These are phyloP conservation scores for Pythium sp. DNA, from an alignment of 352 stramenopile species.

Conservation along the genomic window DNA sequence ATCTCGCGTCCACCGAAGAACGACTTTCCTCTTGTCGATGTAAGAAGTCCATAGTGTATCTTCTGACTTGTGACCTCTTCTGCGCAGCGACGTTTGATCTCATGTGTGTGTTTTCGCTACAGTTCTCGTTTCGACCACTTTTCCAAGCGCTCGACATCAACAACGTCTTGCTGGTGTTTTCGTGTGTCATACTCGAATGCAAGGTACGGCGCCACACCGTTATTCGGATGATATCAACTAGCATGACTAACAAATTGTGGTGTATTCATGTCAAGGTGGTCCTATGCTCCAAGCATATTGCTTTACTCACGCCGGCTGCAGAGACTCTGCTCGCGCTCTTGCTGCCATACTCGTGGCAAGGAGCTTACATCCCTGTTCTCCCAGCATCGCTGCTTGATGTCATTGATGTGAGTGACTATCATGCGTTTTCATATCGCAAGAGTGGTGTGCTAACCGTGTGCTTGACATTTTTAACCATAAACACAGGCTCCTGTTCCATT, in stretches of 20 bases:
- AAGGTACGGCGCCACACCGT: constrained; percentile 41
- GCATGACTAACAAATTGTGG: background rate
- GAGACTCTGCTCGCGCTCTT: constrained; percentile 91
- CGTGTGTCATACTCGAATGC: constrained; percentile 87
- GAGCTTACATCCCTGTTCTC: constrained; percentile 93
- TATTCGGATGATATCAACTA: background rate
- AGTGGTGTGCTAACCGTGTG: background rate
- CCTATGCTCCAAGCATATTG: constrained; percentile 88
- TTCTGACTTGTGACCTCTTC: background rate
- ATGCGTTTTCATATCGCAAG: background rate
- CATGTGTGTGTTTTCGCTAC: background rate
- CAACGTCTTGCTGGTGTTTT: constrained; percentile 91
- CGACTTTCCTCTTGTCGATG: constrained; percentile 89
- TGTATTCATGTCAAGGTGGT: constrained; percentile 59
- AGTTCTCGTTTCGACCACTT: constrained; percentile 92
- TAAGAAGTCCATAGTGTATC: constrained; percentile 19
- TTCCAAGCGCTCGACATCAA: constrained; percentile 91
- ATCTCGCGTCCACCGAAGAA: constrained; percentile 90
- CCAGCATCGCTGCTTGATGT: constrained; percentile 91
- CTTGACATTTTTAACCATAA: background rate
- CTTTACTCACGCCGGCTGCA: constrained; percentile 87
- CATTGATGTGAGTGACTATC: constrained; percentile 72
- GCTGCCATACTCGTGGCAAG: constrained; percentile 94
- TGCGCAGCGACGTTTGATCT: background rate
- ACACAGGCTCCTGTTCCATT: constrained; percentile 91